Base-by-base conservation (phyloP, 345 rosid species). In the Zanthoxylum bungeanum region DNA sequence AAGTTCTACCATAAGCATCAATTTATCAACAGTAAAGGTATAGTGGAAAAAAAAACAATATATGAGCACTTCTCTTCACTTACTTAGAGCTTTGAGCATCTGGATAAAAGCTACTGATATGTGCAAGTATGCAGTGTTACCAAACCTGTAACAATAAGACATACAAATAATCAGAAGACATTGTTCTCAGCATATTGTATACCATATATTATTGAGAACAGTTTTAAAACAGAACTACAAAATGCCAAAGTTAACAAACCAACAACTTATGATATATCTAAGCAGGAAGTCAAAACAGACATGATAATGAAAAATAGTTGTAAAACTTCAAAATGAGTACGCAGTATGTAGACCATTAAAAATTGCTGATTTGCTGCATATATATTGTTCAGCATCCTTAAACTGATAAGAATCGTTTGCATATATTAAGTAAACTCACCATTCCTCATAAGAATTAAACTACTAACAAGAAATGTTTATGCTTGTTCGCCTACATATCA, bases 21-120 rank as follows among this genome's bases (percentile, higher is more conserved):
- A 75, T 36, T 51, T 36, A 76, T 47, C 57, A 66, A 34, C 55
- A 65, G 60, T 17, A 70, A 28, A 68, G 33, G 59, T 60, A 57
- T 56, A 3, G 21, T 59, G 19, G n/a, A n/a, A 52, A 51, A 63
- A 21, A 14, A n/a, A 59, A 68, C 34, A 42, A 75, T 52, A 49
- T 1, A 17, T 4, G 2, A 68, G 56, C 50, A 78, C 58, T 62
- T 40, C 39, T 36, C 68, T 75, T 53, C 58, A 83, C 97, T 71
- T 93, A 95, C 99, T 91, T 74, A 92, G 77, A 78, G 98, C 98
- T 83, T 92, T 92, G 50, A 95, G 99, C 99, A 94, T 92, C 87
- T 94, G 99, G 79, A 94, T 92, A 76, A 92, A 94, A 84, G 99
- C 97, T 72, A 92, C 97, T 22, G 98, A 92, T 52, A 92, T 91